Base-by-base conservation (phyloP, 148 eudicot genomes). In the Pharnaceum exiguum region DNA sequence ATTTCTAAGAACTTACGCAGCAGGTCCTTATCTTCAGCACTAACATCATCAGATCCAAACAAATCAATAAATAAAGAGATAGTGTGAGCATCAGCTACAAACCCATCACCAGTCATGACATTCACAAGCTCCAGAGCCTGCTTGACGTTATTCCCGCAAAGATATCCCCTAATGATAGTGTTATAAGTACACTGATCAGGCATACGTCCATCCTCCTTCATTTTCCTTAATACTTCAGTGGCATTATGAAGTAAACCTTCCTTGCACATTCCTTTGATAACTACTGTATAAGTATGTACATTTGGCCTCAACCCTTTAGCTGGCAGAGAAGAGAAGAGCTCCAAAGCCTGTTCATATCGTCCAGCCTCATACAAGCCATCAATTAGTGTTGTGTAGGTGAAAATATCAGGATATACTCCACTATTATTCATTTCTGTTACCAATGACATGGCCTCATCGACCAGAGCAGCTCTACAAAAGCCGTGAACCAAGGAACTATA, bases 291-390 rank as follows among this genome's bases (percentile, higher is more conserved):
- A 11, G 69, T 62, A 15, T 62, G 44, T 30, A 62, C 51, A 35
- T 18, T 35, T 33, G 75, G 70, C 44, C 25, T 21, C 16, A 59
- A 58, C 24, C 66, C 62, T 43, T 25, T 49, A 32, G 10, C 7
- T 6, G 64, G 25, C 60, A 59, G 43, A 36, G 29, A 9, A 21
- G 46, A 2, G 50, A 62, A 65, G 46, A 65, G 35, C 33, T 64
- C 47, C 24, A 10, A 19, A 10, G 60, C 61, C 51, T 5, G 16
- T 25, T 65, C 47, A 21, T 51, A 44, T 53, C 40, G 57, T 36
- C 71, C 61, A 19, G 49, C 46, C 59, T 59, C 51, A 52, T 60
- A 65, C 19, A 64, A 36, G 37, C 66, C 76, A 39, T 45, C 49
- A 16, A 66, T 52, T 19, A 61, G 26, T 15, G 12, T 12, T 27